Percentiles rank a stretch among this genome's conserved stretches.
phyloP scores from a whole-genome alignment of 2,329 filamentous ascomycete species.

The Torrubiella hemipterigena region DNA sequence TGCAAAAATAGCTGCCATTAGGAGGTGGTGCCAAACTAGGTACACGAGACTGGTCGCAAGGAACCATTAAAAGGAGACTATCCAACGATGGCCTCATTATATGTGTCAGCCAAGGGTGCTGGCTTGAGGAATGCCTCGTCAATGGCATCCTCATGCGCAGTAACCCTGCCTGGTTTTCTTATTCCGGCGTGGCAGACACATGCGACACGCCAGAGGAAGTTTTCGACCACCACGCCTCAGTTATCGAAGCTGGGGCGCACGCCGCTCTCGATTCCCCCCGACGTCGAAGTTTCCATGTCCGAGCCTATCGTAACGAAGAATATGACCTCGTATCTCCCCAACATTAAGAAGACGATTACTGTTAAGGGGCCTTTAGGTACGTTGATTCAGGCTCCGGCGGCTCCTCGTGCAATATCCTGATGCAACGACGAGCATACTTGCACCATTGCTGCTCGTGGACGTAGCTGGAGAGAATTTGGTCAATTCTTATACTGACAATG shows the following conservation, averaged over 20 bases:
- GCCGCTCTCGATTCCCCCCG: conserved; percentile 68
- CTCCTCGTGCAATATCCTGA: neutral
- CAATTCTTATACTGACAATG: conserved; percentile 10
- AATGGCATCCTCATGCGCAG: conserved; percentile 27
- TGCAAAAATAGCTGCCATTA: conserved; percentile 14
- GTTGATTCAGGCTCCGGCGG: conserved; percentile 12
- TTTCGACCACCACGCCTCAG: conserved; percentile 57
- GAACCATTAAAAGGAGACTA: too few relatives aligned
- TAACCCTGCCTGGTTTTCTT: conserved; percentile 59
- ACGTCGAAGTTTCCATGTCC: conserved; percentile 65
- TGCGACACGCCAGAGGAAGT: conserved; percentile 25
- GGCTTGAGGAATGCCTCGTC: conserved; percentile 43
- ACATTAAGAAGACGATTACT: conserved; percentile 55
- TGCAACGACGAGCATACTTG: too few relatives aligned
- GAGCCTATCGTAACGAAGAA: conserved; percentile 44
- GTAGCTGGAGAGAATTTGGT: too few relatives aligned
- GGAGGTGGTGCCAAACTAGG: neutral
- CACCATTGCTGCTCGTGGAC: too few relatives aligned
- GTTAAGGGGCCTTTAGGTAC: conserved; percentile 72
- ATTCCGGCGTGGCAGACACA: conserved; percentile 53
- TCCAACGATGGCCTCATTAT: conserved; percentile 44
- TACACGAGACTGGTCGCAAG: neutral
- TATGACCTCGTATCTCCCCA: conserved; percentile 46
- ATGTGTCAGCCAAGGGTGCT: conserved; percentile 50
- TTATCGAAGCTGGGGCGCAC: conserved; percentile 79